Evolutionary conservation across 2,329 filamentous ascomycete species (phyloP), one percentile per base, ranked within the genome.

Genomic region (Trichoderma koningii): DNA sequence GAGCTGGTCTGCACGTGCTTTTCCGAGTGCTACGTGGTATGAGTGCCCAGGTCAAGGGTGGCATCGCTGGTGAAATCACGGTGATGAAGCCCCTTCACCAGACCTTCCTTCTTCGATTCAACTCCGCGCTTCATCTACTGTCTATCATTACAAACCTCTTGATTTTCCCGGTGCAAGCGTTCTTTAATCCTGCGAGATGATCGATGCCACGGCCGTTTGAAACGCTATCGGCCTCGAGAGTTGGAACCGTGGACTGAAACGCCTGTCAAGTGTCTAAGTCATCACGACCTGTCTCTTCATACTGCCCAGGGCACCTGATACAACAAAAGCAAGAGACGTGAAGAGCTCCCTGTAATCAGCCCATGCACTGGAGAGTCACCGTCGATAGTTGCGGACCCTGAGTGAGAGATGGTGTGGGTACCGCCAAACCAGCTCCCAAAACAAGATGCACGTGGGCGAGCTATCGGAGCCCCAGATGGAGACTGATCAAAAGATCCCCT

Each of bases 401-500:
- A 44, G 51, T 12, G 19, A 56, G 52, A 26, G 52, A 42, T 51
- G 50, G 41, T 47, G 52, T 55, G 61, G 61, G 10, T 47, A 64
- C 7, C 15, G 45, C 12, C 21, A 28, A 26, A 51, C 38, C 21
- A 28, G 53, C 26, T 55, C 42, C 15, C 10, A 44, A 23, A 19
- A 53, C 21, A 45, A 5, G 3, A 30, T 62, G n/a, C 62, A 64
- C 62, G 62, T 64, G 62, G 45, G 47, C 34, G 34, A 52, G 62
- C 62, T 44, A 26, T 34, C 21, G 15, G 17, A 42, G 30, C 50
- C 34, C 34, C 44, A 41, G 52, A 63, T 56, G 30, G 61, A 56
- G n/a, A 42, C 52, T 9, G 14, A 50, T 26, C 41, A 63, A 62
- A 53, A 23, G 57, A 52, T 3, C 47, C 48, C 21, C 21, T 15